Evolutionary conservation across 768 basidiomycete genomes (phyloP), one percentile per base, ranked within the genome.

Genomic region (Phylloporus rhodoxanthus): DNA sequence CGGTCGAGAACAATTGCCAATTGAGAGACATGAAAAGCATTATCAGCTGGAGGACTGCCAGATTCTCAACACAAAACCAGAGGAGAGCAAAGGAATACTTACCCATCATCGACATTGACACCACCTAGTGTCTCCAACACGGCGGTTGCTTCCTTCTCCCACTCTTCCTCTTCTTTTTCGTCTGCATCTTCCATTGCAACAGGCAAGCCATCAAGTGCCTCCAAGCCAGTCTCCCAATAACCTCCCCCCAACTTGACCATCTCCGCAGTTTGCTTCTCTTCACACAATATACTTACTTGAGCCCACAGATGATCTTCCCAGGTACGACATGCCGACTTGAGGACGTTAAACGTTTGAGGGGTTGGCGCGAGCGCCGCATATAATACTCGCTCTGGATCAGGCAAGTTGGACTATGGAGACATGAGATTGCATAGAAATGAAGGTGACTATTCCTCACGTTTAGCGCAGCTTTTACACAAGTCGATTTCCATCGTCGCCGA

Each of bases 241-340:
- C 85, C 80, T 0, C 83, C 84, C 9, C 75, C 73, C 6, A 91
- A 63, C 33, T 77, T 75, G 9, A 73, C 64, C 60, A 97, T 76
- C 53, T 86, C 82, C 26, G 73, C 75, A 39, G 82, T 84, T 62
- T 86, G 78, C 51, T 87, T 83, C 57, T 91, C 84, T 62, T 94
- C 90, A 58, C 88, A 85, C 33, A 90, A 72, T 43, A 90, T 75
- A 57, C 82, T 83, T 44, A 93, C 72, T 50, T 89, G 85, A 0
- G 89, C 91, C 96, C 96, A 99, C 0, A 98, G 73, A 62, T 94
- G 85, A 61, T 99, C 96, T 60, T 94, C 89, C 94, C 95, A 98
- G 19, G 88, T 86, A 29, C 83, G 70, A 60, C 91, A 94, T 3
- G 86, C 81, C 0, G 82, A 76, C 54, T 86, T 82, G 29, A 91